Evolutionary conservation across 768 basidiomycete species (phyloP), one percentile per base, ranked within the genome.

Genomic region (Tylopilus rubrobrunneus): DNA sequence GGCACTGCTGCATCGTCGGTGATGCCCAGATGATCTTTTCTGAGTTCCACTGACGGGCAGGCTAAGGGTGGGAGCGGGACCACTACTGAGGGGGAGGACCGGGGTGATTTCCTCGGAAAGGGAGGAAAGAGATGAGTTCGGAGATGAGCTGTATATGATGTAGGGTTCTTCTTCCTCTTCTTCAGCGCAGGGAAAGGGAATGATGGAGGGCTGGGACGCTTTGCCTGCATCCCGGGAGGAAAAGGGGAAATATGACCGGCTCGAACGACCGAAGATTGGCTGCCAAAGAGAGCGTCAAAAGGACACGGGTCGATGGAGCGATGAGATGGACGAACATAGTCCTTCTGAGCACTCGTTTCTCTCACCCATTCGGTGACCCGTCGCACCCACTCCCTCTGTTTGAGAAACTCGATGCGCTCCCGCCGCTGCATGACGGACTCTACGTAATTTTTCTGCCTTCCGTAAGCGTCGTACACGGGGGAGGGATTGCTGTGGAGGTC

Each of bases 361-460:
- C 59, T 68, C 1, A 74, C 64, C 73, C 74, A 74, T 49, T 73
- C 68, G 1, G 73, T 62, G 63, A 73, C 67, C 27, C 73, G 64
- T 17, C 70, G 63, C 1, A 81, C 74, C 56, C 72, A 76, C 55
- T 77, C 78, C 43, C 76, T 71, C 51, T 70, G 73, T 49, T 76
- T 76, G 42, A 79, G 63, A 59, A 82, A 81, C n/a, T 78, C 78
- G 53, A 75, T 69, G 56, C 81, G 79, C 54, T 79, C 77, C 45
- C 71, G 71, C 25, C 79, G 69, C 67, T 83, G 81, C 1, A 73
- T 62, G 23, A 66, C 62, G 1, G 74, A 75, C 66, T 83, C 81
- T 31, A 70, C 48, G 53, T 72, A 82, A 34, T 63, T 67, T 53
- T 72, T 63, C 64, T 78, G 78, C 31, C 79, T 71, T 31, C 78